Evolutionary conservation across 768 basidiomycete genomes (phyloP).

Genomic region (Lyophyllum decastes): DNA sequence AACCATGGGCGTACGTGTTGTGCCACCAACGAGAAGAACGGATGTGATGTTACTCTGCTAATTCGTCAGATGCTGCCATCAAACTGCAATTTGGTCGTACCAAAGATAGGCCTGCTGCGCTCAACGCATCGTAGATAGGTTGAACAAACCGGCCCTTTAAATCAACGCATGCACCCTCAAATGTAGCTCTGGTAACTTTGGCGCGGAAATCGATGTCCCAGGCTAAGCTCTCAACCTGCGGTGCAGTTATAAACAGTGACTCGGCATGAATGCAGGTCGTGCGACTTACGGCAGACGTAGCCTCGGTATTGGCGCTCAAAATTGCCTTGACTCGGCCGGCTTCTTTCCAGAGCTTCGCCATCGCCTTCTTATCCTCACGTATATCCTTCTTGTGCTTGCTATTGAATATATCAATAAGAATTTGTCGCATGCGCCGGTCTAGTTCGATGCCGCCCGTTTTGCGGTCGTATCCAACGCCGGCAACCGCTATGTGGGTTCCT

Average conservation of each 20-base stretch:
- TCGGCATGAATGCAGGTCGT: neutral
- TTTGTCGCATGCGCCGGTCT: conserved; percentile 79
- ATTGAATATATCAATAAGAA: conserved; percentile 77
- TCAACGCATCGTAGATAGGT: conserved; percentile 77
- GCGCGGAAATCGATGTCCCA: conserved; percentile 90
- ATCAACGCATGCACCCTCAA: conserved; percentile 75
- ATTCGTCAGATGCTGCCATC: conserved; percentile 3
- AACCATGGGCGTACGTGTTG: conserved; percentile 89
- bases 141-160: conserved; percentile 61
- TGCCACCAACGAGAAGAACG: conserved; percentile 92
- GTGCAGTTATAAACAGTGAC: neutral
- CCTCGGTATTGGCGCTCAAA: conserved; percentile 89
- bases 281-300: conserved; percentile 61
- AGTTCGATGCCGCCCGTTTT: conserved; percentile 80
- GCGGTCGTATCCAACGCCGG: conserved; percentile 83
- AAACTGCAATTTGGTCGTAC: conserved; percentile 36
- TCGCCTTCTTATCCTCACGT: conserved; percentile 73
- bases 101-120: conserved; percentile 63
- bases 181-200: conserved; percentile 74
- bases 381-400: conserved; percentile 69
- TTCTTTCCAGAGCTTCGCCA: conserved; percentile 96
- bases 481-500: conserved; percentile 73
- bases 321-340: conserved; percentile 89
- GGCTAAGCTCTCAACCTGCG: conserved; percentile 81
- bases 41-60: conserved; percentile 79